phyloP scores from a whole-genome alignment of 768 basidiomycete genomes.

The Phaeotremella fagi region DNA sequence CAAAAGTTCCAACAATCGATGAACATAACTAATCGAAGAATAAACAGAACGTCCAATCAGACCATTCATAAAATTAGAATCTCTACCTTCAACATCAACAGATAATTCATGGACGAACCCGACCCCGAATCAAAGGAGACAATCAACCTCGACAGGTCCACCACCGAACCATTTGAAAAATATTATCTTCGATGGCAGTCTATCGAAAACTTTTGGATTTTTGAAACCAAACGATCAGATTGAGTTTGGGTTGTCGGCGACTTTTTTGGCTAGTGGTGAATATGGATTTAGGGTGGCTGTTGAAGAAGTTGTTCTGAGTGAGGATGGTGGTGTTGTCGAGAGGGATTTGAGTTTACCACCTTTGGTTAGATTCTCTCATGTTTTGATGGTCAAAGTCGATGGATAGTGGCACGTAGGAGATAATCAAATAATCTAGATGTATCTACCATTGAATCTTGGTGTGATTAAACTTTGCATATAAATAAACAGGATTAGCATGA shows the following conservation, averaged over 20 bases:
- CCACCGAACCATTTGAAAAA: conserved; percentile 6
- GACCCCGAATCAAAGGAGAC: background rate
- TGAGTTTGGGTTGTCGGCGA: conserved; percentile 5
- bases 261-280: conserved; percentile 27
- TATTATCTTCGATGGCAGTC: conserved; percentile 30
- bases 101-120: conserved; percentile 16
- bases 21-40: background rate
- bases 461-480: too few species aligned
- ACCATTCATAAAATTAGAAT: conserved; percentile 20
- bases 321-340: background rate
- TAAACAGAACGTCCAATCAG: conserved; percentile 17
- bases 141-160: background rate
- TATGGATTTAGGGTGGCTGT: conserved; percentile 36
- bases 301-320: conserved; percentile 18
- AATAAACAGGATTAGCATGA: too few species aligned
- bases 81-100: conserved; percentile 12
- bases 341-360: background rate
- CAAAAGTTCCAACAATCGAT: background rate
- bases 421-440: too few species aligned
- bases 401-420: too few species aligned
- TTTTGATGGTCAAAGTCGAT: background rate
- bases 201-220: conserved; percentile 8
- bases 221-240: conserved; percentile 12
- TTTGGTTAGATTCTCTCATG: background rate
- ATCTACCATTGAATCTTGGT: too few species aligned